These are phyloP conservation scores for Talaromyces stipitatus DNA, from an alignment of 495 filamentous ascomycete species.

Conservation along the genomic window DNA sequence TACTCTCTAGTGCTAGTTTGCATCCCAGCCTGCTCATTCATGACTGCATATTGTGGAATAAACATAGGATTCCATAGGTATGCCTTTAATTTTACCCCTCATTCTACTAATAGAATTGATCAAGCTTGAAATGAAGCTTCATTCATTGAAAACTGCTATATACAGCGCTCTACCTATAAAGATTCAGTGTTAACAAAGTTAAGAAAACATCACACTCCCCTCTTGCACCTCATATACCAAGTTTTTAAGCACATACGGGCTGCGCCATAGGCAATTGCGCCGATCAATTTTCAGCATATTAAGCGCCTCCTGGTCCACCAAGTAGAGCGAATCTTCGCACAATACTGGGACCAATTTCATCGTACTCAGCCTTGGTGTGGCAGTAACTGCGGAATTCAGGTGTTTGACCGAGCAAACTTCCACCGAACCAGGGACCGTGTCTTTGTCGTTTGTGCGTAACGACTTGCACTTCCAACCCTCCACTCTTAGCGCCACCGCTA, in stretches of 20 bases:
- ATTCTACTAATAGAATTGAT: too few relatives aligned
- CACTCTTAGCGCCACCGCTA: conserved; percentile 72
- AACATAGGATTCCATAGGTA: neutral
- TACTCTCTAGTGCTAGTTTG: too few relatives aligned
- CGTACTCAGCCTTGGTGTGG: conserved; percentile 95
- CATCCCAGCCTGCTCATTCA: too few relatives aligned
- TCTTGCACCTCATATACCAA: neutral
- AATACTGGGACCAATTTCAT: conserved; percentile 91
- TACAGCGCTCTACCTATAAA: conserved; percentile 2
- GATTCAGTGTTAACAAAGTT: neutral
- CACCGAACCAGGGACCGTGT: conserved; percentile 97
- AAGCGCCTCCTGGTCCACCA: conserved; percentile 75
- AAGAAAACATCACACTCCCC: neutral
- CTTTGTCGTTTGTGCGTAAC: conserved; percentile 93
- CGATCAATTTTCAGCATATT: conserved; percentile 3
- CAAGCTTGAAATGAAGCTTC: neutral
- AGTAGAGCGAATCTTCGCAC: conserved; percentile 91
- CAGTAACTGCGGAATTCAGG: conserved; percentile 99
- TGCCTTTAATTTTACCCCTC: too few relatives aligned
- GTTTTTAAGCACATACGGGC: neutral
- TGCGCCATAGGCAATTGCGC: neutral
- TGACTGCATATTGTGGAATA: neutral
- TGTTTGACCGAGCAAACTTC: conserved; percentile 90
- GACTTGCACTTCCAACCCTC: conserved; percentile 90
- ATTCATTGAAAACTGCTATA: conserved; percentile 4